These are phyloP conservation scores for Chaetomium olivaceum DNA, from an alignment of 2,329 filamentous ascomycete genomes.

Conservation along the genomic window DNA sequence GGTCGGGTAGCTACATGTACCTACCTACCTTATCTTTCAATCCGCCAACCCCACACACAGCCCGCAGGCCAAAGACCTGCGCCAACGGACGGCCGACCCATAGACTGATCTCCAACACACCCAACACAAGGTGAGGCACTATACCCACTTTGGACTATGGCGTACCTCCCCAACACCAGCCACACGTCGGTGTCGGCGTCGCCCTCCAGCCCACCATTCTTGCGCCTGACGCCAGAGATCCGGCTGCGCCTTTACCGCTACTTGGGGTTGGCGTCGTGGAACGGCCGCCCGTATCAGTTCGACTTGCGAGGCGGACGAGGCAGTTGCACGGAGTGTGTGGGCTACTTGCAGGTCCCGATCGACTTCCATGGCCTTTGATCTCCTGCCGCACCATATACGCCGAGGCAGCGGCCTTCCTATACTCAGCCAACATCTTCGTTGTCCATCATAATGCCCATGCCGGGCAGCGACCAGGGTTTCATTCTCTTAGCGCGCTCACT, in stretches of 20 bases:
- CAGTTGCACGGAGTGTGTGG: background rate
- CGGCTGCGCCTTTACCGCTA: conserved; percentile 11
- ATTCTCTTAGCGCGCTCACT: conserved; percentile 4
- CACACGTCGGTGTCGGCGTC: conserved; percentile 2
- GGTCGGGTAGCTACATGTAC: no score
- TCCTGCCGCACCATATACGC: conserved; percentile 10
- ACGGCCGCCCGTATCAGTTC: conserved; percentile 9
- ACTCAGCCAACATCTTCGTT: conserved; percentile 12
- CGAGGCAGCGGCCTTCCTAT: conserved; percentile 12
- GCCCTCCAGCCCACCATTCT: background rate
- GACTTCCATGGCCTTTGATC: conserved; percentile 10
- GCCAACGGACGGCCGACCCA: no score
- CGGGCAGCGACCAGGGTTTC: conserved; percentile 8
- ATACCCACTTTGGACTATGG: no score
- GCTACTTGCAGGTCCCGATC: background rate
- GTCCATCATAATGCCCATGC: conserved; percentile 1
- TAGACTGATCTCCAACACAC: no score
- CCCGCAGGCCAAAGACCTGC: no score
- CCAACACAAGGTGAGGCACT: no score
- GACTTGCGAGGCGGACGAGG: conserved; percentile 3
- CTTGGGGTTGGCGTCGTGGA: conserved; percentile 14
- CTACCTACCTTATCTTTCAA: no score
- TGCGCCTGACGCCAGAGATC: conserved; percentile 5
- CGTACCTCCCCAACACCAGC: background rate
- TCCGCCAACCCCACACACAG: no score